Percentiles rank a stretch among this genome's conserved stretches.
These are phyloP conservation scores for Paecilomyces fulvus DNA, from an alignment of 2,329 filamentous ascomycete species.

Conservation along the genomic window DNA sequence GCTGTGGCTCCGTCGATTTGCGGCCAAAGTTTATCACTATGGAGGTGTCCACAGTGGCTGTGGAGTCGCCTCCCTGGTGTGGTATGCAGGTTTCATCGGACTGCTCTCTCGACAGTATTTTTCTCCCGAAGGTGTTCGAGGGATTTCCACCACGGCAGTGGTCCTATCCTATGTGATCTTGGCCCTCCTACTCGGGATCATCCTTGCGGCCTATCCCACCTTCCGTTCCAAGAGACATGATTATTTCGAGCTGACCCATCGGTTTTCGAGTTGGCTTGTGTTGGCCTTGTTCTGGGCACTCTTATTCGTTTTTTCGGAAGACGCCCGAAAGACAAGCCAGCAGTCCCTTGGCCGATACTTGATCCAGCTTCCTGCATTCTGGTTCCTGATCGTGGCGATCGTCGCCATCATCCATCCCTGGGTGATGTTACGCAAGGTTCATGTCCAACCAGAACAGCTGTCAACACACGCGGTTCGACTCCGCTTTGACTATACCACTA, in stretches of 20 bases:
- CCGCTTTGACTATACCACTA: constrained; percentile 57
- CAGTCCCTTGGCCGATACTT: constrained; percentile 32
- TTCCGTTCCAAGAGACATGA: constrained; percentile 59
- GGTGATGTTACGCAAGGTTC: constrained; percentile 60
- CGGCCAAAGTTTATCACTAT: constrained; percentile 46
- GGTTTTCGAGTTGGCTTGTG: constrained; percentile 63
- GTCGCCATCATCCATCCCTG: constrained; percentile 62
- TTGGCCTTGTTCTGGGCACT: constrained; percentile 59
- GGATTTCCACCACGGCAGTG: constrained; percentile 32
- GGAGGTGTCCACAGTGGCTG: constrained; percentile 48
- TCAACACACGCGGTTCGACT: constrained; percentile 66
- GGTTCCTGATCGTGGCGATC: constrained; percentile 59
- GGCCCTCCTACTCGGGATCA: constrained; percentile 50
- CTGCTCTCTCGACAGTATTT: constrained; percentile 26
- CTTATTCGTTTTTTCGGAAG: constrained; percentile 47
- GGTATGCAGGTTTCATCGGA: constrained; percentile 36
- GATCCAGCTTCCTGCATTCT: constrained; percentile 49
- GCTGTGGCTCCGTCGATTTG: constrained; percentile 36
- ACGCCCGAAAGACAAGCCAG: constrained; percentile 27
- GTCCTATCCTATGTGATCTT: constrained; percentile 52
- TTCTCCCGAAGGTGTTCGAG: constrained; percentile 9
- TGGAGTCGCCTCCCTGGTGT: constrained; percentile 40
- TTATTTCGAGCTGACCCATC: constrained; percentile 61
- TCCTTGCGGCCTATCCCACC: constrained; percentile 54
- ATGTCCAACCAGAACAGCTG: constrained; percentile 57